Evolutionary conservation across 768 basidiomycete genomes (phyloP).

Genomic region (Macrocybe gigantea): DNA sequence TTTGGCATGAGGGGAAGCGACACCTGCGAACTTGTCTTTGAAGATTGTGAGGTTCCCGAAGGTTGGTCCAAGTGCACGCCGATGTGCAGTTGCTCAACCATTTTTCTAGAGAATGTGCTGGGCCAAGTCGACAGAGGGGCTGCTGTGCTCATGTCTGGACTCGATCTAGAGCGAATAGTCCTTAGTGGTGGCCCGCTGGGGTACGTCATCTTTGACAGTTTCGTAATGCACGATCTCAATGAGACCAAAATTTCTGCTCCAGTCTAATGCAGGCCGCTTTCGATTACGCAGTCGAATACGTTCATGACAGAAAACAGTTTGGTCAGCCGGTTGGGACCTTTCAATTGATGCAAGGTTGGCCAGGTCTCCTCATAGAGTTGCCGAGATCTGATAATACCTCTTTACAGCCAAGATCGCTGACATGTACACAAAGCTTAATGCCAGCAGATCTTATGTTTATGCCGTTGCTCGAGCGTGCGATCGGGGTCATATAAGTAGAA

Average conservation of each 20-base stretch:
- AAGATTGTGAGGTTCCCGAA: conserved; percentile 84
- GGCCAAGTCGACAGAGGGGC: conserved; percentile 78
- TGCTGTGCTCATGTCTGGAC: conserved; percentile 87
- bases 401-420: conserved; percentile 72
- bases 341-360: conserved; percentile 90
- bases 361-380: conserved; percentile 6
- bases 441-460: conserved; percentile 88
- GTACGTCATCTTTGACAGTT: conserved; percentile 23
- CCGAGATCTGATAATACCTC: conserved; percentile 10
- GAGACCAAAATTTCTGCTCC: conserved; percentile 5
- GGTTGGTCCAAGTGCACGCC: conserved; percentile 35
- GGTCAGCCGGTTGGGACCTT: conserved; percentile 83
- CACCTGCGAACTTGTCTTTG: conserved; percentile 90
- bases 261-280: conserved; percentile 94
- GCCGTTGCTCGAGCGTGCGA: conserved; percentile 90
- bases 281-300: conserved; percentile 80
- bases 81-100: conserved; percentile 3
- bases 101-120: conserved; percentile 69
- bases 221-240: not conserved
- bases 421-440: conserved; percentile 92
- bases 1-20: conserved; percentile 96
- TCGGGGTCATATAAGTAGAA: conserved; percentile 66
- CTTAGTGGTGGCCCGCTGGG: conserved; percentile 90
- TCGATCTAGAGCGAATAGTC: conserved; percentile 89
- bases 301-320: conserved; percentile 93